Percentiles rank a stretch among this genome's conserved stretches.
Conservation (phyloP, 202 grass and related monocot species). For the Cymbopogon flexuosus region DNA sequence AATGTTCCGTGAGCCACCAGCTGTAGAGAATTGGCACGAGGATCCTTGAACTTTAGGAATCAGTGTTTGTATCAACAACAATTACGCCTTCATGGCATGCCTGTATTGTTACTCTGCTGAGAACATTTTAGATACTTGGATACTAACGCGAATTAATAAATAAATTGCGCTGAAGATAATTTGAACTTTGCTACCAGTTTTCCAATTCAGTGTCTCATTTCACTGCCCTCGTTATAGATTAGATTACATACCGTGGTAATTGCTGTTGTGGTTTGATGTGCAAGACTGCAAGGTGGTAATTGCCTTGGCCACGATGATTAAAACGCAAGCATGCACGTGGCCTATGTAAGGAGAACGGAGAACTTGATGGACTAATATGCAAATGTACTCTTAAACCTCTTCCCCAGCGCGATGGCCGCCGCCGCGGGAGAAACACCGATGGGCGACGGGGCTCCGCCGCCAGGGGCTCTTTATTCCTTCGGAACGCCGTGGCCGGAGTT, state of each 20-base stretch:
- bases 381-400: neutral
- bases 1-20: neutral
- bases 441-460: neutral
- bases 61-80: neutral
- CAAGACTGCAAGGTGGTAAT: no score
- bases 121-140: neutral
- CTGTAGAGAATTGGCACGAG: neutral
- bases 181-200: neutral
- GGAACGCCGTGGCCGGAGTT: slow-evolving; percentile 63
- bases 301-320: no score
- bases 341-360: neutral
- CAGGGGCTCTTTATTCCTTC: slow-evolving; percentile 43
- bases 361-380: neutral
- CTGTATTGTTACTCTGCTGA: neutral
- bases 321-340: neutral
- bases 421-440: neutral
- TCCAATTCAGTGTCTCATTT: neutral
- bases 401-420: slow-evolving; percentile 27
- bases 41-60: slow-evolving; percentile 1
- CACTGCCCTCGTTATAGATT: neutral
- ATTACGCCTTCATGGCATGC: neutral
- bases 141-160: slow-evolving; percentile 11
- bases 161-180: slow-evolving; percentile 16
- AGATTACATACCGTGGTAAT: no score
- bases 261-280: no score